phyloP scores from a whole-genome alignment of 1,139 yeast genomes.

The Yamadazyma kanchanaburiensis region DNA sequence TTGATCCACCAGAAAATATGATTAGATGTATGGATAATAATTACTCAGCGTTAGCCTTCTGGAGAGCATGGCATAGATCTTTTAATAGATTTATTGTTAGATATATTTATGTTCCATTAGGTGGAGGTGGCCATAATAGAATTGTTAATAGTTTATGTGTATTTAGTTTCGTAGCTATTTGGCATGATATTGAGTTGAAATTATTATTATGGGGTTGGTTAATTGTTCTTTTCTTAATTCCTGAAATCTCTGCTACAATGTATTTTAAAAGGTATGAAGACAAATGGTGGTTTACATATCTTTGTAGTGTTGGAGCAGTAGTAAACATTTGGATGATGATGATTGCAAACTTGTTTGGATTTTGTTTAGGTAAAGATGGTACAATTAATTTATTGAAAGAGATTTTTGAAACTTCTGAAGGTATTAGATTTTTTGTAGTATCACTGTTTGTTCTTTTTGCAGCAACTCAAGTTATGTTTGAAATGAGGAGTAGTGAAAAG shows the following conservation, averaged over 20 bases:
- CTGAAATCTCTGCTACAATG: conserved; percentile 71
- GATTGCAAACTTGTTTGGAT: conserved; percentile 93
- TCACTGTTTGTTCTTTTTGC: conserved; percentile 71
- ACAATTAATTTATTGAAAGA: conserved; percentile 60
- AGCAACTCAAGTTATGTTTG: conserved; percentile 93
- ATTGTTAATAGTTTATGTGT: conserved; percentile 76
- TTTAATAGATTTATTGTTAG: conserved; percentile 87
- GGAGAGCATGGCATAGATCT: conserved; percentile 99
- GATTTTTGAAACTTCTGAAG: conserved; percentile 68
- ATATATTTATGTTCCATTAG: conserved; percentile 78
- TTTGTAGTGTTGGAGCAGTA: conserved; percentile 87
- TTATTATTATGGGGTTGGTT: conserved; percentile 95
- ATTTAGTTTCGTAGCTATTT: conserved; percentile 94
- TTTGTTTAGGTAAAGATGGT: conserved; percentile 90
- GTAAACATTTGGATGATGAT: conserved; percentile 96
- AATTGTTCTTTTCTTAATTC: conserved; percentile 81
- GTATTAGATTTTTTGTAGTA: conserved; percentile 61
- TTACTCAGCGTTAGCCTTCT: conserved; percentile 86
- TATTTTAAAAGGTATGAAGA: conserved; percentile 38
- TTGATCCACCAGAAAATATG: conserved; percentile 98
- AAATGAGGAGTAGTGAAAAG: conserved; percentile 79
- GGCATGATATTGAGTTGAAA: conserved; percentile 95
- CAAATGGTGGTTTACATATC: conserved; percentile 73
- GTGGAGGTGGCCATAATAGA: conserved; percentile 65
- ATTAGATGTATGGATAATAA: conserved; percentile 93